Percentiles rank a stretch among this genome's conserved stretches.
phyloP scores from a whole-genome alignment of 1,284 basidiomycete genomes.

The Anthracocystis panici-leucophaei region DNA sequence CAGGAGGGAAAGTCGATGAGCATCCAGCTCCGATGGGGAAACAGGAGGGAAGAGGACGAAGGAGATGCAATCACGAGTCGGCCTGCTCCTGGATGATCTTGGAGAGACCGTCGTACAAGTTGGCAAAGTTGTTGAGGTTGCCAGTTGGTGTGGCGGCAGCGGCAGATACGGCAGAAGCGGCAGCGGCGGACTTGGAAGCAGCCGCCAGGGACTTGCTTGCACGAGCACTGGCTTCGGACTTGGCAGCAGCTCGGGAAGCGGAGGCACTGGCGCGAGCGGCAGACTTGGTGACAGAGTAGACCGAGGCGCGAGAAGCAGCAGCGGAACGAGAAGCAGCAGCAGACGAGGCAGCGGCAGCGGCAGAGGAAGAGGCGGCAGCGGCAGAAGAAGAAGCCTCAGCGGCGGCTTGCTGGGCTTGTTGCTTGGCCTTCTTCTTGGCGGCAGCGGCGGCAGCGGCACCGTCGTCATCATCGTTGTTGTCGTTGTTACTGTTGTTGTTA shows the following conservation, averaged over 20 bases:
- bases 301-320: conserved; percentile 47
- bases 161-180: conserved; percentile 32
- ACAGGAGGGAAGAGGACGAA: not conserved
- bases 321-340: conserved; percentile 47
- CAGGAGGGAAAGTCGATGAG: conserved; percentile 34
- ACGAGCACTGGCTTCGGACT: conserved; percentile 31
- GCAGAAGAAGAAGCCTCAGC: conserved; percentile 32
- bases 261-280: conserved; percentile 45
- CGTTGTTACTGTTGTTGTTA: conserved; percentile 23
- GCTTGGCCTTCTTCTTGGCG: conserved; percentile 35
- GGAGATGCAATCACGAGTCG: conserved; percentile 15
- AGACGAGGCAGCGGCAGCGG: conserved; percentile 35
- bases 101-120: conserved; percentile 61
- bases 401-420: conserved; percentile 30
- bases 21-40: conserved; percentile 11
- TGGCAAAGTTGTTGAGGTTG: conserved; percentile 64
- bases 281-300: conserved; percentile 46
- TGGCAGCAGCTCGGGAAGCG: conserved; percentile 30
- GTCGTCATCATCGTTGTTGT: conserved; percentile 11
- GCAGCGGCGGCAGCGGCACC: conserved; percentile 28
- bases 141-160: conserved; percentile 49
- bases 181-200: conserved; percentile 26
- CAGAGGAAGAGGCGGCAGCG: conserved; percentile 28
- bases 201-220: conserved; percentile 41
- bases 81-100: conserved; percentile 60